Base-by-base conservation (phyloP, 1,284 basidiomycete species). In the Xerocomus amazonicus region DNA sequence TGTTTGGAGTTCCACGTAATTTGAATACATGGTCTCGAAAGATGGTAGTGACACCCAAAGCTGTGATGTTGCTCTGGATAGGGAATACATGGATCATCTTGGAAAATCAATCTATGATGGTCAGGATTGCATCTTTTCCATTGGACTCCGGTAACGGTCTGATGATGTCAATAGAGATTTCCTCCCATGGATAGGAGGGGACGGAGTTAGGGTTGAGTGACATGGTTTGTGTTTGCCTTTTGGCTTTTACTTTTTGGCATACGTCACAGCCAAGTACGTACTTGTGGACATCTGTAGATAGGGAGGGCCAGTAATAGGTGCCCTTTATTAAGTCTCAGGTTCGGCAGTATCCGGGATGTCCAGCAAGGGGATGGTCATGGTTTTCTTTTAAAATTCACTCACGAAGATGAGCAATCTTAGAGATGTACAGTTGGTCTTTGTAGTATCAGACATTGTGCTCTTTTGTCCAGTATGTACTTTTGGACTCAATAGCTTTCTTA, bases 81-180 rank as follows among this genome's bases (percentile, higher is more conserved):
- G 19, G 19, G 19, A 23, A 23, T 3, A 23, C 19, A 4, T 46
- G 40, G 2, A 50, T 47, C 51, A 55, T 55, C 9, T 59, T 74
- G 0, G 65, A 68, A 23, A 73, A 61, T 0, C 57, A 51, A 54
- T 76, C 70, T 0, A 73, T 66, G 0, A 74, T 53, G 1, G 72
- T 70, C 6, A 74, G 48, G 39, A 78, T 68, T 0, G 58, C 42
- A 54, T 76, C 56, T 33, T 55, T 67, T 0, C 70, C 73, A 12
- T 66, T 19, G 0, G 59, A 67, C 4, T 49, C 33, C 0, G 72
- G 75, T 0, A 77, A 60, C 3, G 23, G 52, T 0, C 35, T 14
- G 2, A 44, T 43, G 3, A 43, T 9, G 4, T 43, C 23, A 10
- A 45, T 36, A 2, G 34, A 28, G 23, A 45, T 45, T 14, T 28